Evolutionary conservation across 441 rosid species (phyloP), one percentile per base, ranked within the genome.

Genomic region (Adansonia madagascariensis): DNA sequence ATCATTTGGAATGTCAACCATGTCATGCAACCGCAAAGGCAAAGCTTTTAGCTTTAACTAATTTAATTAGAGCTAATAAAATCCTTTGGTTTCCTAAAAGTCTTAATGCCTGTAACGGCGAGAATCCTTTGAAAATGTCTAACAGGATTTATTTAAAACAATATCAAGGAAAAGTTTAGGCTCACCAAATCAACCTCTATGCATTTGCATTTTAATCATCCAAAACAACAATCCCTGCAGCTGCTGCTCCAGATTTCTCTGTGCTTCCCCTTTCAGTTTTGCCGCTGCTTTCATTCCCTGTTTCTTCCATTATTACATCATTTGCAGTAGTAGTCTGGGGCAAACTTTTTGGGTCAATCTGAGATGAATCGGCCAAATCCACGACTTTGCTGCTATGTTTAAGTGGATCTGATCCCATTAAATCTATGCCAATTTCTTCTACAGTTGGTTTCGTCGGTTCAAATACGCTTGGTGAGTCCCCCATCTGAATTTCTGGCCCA

Each of bases 201-300:
- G 18, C 47, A 62, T n/a, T 35, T 60, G 39, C 64, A 10, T 79
- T 79, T 65, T 77, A 88, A 17, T 86, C 88, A 66, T 88, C 90
- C 66, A 86, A 75, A 14, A 84, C 57, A 22, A 88, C 74, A 61
- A 90, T 49, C 5, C 79, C 6, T 35, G 41, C 78, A 0, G 79
- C 82, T 46, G 1, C 81, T 0, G 80, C 81, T 46, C 11, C 83
- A 12, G 77, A 4, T 17, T 65, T 41, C 50, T 41, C 70, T 0
- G 55, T 4, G 41, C 41, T 35, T 35, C 41, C 41, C 41, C 41
- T 49, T 43, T 75, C 84, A 52, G 63, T 27, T 50, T 69, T 62
- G 70, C 78, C 1, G 22, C 10, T 63, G 18, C 17, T 44, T 31
- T 7, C 71, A 66, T 44, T 66, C 27, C 53, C 71, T 4, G 53